A percentile compares a stretch with the other conserved stretches of the same genome.
Conservation (phyloP, 306 rosid species). For the Quercus alba region DNA sequence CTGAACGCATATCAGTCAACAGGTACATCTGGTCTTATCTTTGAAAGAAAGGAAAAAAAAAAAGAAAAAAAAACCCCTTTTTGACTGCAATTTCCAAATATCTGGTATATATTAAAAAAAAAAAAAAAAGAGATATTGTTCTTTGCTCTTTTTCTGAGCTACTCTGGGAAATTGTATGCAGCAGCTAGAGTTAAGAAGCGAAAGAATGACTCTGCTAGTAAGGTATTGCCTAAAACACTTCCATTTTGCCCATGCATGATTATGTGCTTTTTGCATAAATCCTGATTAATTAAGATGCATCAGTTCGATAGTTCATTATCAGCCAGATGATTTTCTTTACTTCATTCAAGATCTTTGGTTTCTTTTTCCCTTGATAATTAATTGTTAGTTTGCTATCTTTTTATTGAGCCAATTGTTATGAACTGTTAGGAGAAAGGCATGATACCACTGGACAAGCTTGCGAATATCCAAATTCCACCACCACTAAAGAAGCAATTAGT, state of each 20-base stretch:
- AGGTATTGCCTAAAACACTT: slow-evolving; percentile 45
- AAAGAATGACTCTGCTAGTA: slow-evolving; percentile 45
- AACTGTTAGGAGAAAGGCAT: slow-evolving; percentile 40
- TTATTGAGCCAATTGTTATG: slow-evolving; percentile 8
- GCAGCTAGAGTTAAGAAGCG: slow-evolving; percentile 61
- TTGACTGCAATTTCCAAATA: slow-evolving; percentile 1
- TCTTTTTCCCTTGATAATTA: slow-evolving; percentile 5
- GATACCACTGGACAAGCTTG: slow-evolving; percentile 47
- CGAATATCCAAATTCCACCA: slow-evolving; percentile 63
- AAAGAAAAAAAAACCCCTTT: not conserved
- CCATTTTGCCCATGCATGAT: not conserved
- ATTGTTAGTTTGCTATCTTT: not conserved
- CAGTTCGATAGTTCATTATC: slow-evolving; percentile 9
- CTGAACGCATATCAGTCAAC: not conserved
- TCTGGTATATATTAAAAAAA: not conserved
- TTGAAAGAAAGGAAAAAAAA: not conserved
- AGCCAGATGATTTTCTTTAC: not conserved
- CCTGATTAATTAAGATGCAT: not conserved
- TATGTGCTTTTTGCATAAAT: slow-evolving; percentile 5
- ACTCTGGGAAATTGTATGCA: slow-evolving; percentile 44
- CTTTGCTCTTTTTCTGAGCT: slow-evolving; percentile 11
- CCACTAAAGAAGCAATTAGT: slow-evolving; percentile 71
- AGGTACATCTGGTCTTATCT: not conserved
- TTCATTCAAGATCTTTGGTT: not conserved
- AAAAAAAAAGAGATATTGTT: not conserved